These are phyloP conservation scores for Arabis hirsuta DNA, from an alignment of 345 rosid genomes.

Conservation along the genomic window DNA sequence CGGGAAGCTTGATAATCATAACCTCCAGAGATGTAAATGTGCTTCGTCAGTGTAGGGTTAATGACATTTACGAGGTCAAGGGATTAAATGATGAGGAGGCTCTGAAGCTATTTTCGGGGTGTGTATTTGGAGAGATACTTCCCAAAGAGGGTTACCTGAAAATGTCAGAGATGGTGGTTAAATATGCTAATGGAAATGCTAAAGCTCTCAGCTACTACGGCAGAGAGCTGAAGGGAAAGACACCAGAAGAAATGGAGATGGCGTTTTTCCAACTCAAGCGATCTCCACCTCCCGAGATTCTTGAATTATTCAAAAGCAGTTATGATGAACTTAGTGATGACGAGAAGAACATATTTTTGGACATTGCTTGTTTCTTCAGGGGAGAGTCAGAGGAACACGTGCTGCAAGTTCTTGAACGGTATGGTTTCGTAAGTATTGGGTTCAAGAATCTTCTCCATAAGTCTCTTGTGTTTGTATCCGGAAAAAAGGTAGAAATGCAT, in stretches of 20 bases:
- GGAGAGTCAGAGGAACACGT: constrained; percentile 20
- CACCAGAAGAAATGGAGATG: constrained; percentile 21
- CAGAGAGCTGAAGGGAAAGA: neutral
- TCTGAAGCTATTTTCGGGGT: constrained; percentile 1
- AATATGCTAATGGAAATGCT: constrained; percentile 17
- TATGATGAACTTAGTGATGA: constrained; percentile 37
- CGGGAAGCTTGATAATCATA: neutral
- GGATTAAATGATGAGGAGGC: neutral
- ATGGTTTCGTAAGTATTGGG: constrained; percentile 27
- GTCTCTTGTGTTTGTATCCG: constrained; percentile 10
- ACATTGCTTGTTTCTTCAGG: constrained; percentile 40
- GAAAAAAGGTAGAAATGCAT: constrained; percentile 20
- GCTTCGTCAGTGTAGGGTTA: constrained; percentile 11
- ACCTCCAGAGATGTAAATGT: neutral
- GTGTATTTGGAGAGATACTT: neutral
- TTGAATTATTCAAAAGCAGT: constrained; percentile 32
- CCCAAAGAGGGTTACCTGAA: neutral
- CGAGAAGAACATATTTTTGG: constrained; percentile 42
- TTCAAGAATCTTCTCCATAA: constrained; percentile 39
- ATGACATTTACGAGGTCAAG: constrained; percentile 12
- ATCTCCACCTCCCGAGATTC: constrained; percentile 20
- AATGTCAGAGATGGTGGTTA: neutral
- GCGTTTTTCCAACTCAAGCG: constrained; percentile 10
- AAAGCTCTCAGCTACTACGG: constrained; percentile 18
- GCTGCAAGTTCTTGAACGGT: constrained; percentile 25